Conservation (phyloP, 192 early-diverging fungal species). For the Pilaira anomala region DNA sequence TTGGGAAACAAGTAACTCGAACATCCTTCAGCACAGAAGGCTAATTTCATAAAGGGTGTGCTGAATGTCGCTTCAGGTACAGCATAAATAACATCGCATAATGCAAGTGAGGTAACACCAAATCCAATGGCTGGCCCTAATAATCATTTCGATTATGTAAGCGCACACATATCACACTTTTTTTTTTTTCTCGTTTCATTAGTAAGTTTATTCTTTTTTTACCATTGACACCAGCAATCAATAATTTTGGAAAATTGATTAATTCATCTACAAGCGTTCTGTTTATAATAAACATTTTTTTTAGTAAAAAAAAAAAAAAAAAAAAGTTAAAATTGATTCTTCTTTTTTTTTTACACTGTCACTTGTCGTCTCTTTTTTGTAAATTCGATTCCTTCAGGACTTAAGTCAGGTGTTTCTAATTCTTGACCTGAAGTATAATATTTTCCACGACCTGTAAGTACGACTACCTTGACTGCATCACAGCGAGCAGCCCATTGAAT, state of each 20-base stretch:
- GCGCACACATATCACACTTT: conserved; percentile 40
- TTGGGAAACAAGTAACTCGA: conserved; percentile 67
- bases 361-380: not conserved
- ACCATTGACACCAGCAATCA: conserved; percentile 72
- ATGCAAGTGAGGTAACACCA: conserved; percentile 59
- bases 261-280: conserved; percentile 28
- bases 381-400: not conserved
- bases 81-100: conserved; percentile 68
- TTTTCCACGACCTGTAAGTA: conserved; percentile 64
- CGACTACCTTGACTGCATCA: conserved; percentile 49
- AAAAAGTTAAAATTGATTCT: not conserved
- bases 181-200: conserved; percentile 55
- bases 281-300: not conserved
- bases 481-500: conserved; percentile 49
- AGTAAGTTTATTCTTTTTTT: not conserved
- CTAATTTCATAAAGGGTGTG: conserved; percentile 71
- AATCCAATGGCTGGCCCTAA: conserved; percentile 66
- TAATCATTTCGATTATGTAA: conserved; percentile 29
- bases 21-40: conserved; percentile 71
- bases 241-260: conserved; percentile 65
- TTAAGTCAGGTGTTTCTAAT: conserved; percentile 32
- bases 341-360: conserved; percentile 15
- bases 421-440: conserved; percentile 68
- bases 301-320: not conserved
- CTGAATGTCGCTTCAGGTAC: conserved; percentile 61